phyloP scores from a whole-genome alignment of 83 land plant species.

The Larix sibirica region DNA sequence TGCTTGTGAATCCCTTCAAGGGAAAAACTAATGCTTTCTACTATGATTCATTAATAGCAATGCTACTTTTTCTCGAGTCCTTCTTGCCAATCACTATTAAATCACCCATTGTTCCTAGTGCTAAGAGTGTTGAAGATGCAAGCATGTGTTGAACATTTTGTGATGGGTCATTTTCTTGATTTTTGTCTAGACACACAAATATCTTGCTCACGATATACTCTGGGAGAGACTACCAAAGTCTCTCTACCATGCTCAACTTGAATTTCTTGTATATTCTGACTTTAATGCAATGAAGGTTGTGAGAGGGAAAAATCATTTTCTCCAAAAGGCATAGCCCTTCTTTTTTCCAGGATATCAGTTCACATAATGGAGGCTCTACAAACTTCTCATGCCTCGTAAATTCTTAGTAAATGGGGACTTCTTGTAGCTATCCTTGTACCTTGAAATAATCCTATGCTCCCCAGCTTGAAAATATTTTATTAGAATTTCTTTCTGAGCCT shows the following conservation, averaged over 20 bases:
- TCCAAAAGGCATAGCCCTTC: not conserved
- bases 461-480: not conserved
- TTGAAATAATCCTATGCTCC: not conserved
- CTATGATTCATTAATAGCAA: not conserved
- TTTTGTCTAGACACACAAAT: not conserved
- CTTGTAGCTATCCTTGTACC: slow-evolving; percentile 4
- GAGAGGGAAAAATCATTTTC: not conserved
- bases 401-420: not conserved
- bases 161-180: not conserved
- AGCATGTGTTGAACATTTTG: not conserved
- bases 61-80: not conserved
- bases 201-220: not conserved
- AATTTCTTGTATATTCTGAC: not conserved
- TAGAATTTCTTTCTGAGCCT: not conserved
- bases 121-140: not conserved
- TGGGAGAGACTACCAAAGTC: not conserved
- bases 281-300: not conserved
- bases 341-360: not conserved
- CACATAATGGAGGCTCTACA: not conserved
- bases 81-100: not conserved
- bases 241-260: not conserved
- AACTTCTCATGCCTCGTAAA: not conserved
- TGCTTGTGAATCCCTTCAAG: not conserved
- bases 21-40: not conserved
- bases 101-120: not conserved